Percentiles rank a stretch among this genome's conserved stretches.
These are phyloP conservation scores for Rhizopogon vinicolor DNA, from an alignment of 768 basidiomycete genomes.

Conservation along the genomic window DNA sequence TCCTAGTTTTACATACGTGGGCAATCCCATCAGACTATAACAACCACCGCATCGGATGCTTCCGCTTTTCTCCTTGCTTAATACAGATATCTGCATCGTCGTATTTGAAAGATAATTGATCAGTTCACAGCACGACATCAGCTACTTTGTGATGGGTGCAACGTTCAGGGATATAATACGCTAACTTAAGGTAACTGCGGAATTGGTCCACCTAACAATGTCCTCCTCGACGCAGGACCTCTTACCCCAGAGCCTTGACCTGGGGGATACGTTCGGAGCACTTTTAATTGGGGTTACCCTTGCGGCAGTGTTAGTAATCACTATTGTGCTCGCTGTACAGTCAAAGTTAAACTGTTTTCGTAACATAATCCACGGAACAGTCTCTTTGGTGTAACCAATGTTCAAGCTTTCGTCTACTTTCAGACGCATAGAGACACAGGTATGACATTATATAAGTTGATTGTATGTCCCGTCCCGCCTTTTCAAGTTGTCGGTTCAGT, in stretches of 20 bases:
- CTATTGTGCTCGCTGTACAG: background rate
- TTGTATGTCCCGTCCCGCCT: background rate
- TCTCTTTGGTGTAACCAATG: background rate
- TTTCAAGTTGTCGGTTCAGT: too few species aligned
- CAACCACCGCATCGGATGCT: too few species aligned
- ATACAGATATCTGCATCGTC: too few species aligned
- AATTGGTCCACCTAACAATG: background rate
- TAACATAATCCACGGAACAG: background rate
- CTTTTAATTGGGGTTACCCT: background rate
- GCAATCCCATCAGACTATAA: too few species aligned
- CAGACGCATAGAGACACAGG: background rate
- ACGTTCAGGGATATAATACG: background rate
- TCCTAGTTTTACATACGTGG: too few species aligned
- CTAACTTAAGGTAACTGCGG: background rate
- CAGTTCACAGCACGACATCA: too few species aligned
- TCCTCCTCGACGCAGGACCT: background rate
- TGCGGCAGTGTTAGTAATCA: background rate
- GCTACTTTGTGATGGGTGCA: too few species aligned
- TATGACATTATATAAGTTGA: background rate
- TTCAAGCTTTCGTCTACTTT: background rate
- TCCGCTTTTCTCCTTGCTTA: too few species aligned
- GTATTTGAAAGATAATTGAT: too few species aligned
- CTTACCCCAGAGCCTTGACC: background rate
- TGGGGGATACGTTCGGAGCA: background rate
- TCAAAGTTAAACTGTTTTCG: background rate